These are phyloP conservation scores for Canariomyces notabilis DNA, from an alignment of 2,329 filamentous ascomycete genomes.

Conservation along the genomic window DNA sequence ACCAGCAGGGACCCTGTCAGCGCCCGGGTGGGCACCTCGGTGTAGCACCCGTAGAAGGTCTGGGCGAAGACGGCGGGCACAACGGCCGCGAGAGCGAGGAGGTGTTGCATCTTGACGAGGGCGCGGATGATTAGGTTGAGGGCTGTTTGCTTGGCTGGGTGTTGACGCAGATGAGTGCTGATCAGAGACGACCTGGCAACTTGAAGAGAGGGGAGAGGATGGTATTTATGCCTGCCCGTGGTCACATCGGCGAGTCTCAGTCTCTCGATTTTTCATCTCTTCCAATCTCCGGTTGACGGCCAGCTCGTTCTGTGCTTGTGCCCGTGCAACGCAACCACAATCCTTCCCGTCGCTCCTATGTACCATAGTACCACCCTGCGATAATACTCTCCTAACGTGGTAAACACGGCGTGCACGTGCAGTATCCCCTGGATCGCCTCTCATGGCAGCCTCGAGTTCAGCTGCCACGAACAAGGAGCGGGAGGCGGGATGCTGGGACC, in stretches of 20 bases:
- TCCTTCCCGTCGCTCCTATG: background rate
- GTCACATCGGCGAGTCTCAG: background rate
- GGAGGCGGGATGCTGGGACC: background rate
- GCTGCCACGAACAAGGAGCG: background rate
- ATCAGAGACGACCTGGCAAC: constrained; percentile 5
- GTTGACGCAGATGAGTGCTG: background rate
- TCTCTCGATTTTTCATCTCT: too few relatives aligned
- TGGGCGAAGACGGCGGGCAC: constrained; percentile 14
- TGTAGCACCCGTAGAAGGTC: constrained; percentile 23
- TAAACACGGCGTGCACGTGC: background rate
- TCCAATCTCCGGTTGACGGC: too few relatives aligned
- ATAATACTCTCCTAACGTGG: constrained; percentile 4
- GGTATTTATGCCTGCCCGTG: constrained; percentile 4
- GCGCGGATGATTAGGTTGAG: background rate
- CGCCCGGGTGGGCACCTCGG: constrained; percentile 15
- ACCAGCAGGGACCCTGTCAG: constrained; percentile 8
- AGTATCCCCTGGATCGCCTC: background rate
- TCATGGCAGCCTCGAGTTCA: background rate
- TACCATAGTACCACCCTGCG: constrained; percentile 11
- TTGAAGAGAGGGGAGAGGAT: background rate
- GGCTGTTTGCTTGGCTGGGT: background rate
- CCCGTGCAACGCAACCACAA: too few relatives aligned
- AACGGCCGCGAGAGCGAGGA: constrained; percentile 13
- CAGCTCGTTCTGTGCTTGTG: too few relatives aligned
- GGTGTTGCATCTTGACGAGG: constrained; percentile 10